A percentile compares a stretch with the other conserved stretches of the same genome.
Conservation (phyloP, 2,329 filamentous ascomycete genomes). For the Trichophyton schoenleinii region DNA sequence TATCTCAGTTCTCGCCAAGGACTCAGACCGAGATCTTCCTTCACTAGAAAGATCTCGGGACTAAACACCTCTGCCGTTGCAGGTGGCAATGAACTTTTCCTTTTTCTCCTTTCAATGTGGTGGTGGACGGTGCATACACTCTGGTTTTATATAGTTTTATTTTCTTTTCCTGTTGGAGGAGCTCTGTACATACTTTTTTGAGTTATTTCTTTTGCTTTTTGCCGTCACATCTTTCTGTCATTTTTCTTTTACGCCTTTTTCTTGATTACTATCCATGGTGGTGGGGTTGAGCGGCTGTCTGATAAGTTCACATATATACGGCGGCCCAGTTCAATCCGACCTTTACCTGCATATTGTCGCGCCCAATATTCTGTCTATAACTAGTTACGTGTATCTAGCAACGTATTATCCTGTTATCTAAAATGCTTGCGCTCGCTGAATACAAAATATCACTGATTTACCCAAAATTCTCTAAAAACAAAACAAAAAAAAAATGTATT, state of each 20-base stretch:
- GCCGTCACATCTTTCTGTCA: background rate
- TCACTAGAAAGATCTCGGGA: background rate
- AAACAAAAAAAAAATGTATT: no score
- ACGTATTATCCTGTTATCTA: background rate
- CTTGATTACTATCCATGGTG: background rate
- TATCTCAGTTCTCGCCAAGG: background rate
- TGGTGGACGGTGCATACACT: background rate
- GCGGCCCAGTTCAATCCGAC: background rate
- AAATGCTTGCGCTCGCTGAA: background rate
- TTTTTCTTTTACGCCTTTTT: background rate
- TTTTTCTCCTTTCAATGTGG: background rate
- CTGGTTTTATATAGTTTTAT: background rate
- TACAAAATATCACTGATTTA: background rate
- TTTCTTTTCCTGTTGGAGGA: background rate
- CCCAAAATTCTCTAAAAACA: no score
- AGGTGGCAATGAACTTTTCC: background rate
- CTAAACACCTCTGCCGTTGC: background rate
- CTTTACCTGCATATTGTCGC: background rate
- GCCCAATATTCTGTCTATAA: background rate
- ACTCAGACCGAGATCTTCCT: background rate
- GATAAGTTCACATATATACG: background rate
- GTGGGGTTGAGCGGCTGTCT: background rate
- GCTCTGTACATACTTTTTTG: background rate
- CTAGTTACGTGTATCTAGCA: background rate
- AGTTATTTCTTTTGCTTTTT: background rate